These are phyloP conservation scores for Kalmanozyma brasiliensis DNA, from an alignment of 1,284 basidiomycete genomes.

Conservation along the genomic window DNA sequence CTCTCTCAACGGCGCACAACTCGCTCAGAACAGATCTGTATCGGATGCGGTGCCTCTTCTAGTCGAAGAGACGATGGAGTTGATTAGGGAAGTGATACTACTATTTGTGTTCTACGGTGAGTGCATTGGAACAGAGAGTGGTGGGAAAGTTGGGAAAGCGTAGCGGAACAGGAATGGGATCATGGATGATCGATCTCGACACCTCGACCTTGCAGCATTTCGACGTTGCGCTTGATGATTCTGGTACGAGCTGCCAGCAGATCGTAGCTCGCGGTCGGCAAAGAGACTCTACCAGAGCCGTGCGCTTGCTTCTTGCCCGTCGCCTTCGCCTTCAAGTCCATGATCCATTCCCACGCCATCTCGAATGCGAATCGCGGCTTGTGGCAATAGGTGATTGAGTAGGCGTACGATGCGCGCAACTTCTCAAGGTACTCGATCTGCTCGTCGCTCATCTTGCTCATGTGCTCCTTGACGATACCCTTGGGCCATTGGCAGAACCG, in stretches of 20 bases:
- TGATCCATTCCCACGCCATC: conserved; percentile 37
- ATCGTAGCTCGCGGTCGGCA: conserved; percentile 26
- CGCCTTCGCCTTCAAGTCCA: conserved; percentile 29
- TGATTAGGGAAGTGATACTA: too few species aligned
- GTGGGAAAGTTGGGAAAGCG: too few species aligned
- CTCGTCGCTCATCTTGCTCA: conserved; percentile 18
- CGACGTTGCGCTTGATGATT: conserved; percentile 28
- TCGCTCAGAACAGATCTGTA: too few species aligned
- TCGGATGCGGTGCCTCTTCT: too few species aligned
- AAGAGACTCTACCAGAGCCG: conserved; percentile 12
- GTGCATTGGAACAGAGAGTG: too few species aligned
- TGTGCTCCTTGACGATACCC: conserved; percentile 10
- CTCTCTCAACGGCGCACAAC: background rate
- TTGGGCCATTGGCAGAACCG: conserved; percentile 35
- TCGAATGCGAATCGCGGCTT: conserved; percentile 38
- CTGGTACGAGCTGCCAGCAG: conserved; percentile 21
- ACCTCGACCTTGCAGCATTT: conserved; percentile 13
- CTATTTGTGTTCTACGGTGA: too few species aligned
- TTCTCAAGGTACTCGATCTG: conserved; percentile 14
- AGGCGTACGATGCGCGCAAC: conserved; percentile 41
- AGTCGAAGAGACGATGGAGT: too few species aligned
- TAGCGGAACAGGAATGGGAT: too few species aligned
- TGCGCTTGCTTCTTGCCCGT: conserved; percentile 7
- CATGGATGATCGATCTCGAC: conserved; percentile 11
- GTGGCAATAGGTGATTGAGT: conserved; percentile 20